Conservation (phyloP, 768 basidiomycete species). For the Phanerochaete carnosa region DNA sequence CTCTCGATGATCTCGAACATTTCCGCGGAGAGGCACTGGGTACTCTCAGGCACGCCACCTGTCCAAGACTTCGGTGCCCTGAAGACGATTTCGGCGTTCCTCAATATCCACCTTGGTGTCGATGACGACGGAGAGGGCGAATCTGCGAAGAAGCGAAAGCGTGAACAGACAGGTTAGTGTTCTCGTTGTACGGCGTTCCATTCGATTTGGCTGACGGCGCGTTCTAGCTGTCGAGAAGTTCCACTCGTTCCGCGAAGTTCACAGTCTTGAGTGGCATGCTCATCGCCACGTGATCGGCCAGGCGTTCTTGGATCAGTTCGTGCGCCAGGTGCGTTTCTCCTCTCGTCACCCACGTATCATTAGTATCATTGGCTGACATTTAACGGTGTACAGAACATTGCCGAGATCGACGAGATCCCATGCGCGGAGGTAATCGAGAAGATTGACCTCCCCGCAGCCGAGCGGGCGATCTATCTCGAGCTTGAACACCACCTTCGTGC, state of each 20-base stretch:
- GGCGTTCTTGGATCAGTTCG: conserved; percentile 73
- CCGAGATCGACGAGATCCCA: conserved; percentile 95
- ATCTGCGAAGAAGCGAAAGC: conserved; percentile 72
- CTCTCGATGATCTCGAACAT: conserved; percentile 76
- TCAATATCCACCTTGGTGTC: conserved; percentile 88
- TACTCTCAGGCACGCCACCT: conserved; percentile 95
- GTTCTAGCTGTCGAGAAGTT: conserved; percentile 80
- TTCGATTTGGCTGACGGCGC: conserved; percentile 15
- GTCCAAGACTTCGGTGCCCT: conserved; percentile 87
- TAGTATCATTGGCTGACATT: not conserved
- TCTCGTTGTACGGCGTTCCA: not conserved
- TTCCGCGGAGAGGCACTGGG: conserved; percentile 82
- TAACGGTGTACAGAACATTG: conserved; percentile 66
- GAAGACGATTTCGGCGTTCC: conserved; percentile 86
- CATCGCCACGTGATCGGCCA: conserved; percentile 84
- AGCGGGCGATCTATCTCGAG: conserved; percentile 92
- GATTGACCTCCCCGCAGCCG: conserved; percentile 83
- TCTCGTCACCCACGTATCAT: not conserved
- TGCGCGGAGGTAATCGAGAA: conserved; percentile 60
- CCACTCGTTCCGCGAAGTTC: conserved; percentile 95
- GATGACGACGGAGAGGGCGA: conserved; percentile 83
- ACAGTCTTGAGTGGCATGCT: conserved; percentile 88
- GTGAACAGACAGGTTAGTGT: conserved; percentile 75
- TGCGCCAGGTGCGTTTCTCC: conserved; percentile 63
- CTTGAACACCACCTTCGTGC: conserved; percentile 91